These are phyloP conservation scores for Paramecium pentaurelia DNA, from an alignment of 73 alveolate genomes.

Conservation along the genomic window DNA sequence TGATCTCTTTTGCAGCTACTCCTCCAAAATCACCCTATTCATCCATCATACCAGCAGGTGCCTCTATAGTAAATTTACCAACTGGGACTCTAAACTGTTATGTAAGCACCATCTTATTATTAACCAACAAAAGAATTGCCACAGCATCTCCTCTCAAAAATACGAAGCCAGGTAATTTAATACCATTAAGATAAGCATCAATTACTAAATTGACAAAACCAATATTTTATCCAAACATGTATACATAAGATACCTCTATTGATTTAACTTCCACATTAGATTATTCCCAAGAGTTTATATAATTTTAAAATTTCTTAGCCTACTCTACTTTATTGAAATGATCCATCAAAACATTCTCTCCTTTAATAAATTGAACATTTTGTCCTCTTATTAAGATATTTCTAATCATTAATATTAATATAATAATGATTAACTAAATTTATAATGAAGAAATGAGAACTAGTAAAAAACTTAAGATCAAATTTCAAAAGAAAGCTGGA, in stretches of 20 bases:
- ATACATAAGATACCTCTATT: constrained; percentile 18
- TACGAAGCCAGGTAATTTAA: constrained; percentile 48
- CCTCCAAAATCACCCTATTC: constrained; percentile 56
- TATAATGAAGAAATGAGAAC: background rate
- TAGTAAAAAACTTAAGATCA: background rate
- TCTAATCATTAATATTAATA: background rate
- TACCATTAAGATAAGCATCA: constrained; percentile 48
- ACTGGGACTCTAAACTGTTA: constrained; percentile 54
- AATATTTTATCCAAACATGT: constrained; percentile 55
- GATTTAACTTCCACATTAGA: constrained; percentile 4
- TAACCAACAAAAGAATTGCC: constrained; percentile 30
- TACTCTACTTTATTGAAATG: constrained; percentile 1
- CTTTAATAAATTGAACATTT: background rate
- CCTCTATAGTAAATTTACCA: constrained; percentile 48
- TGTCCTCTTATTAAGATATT: background rate
- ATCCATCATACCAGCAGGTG: constrained; percentile 64
- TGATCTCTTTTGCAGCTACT: constrained; percentile 60
- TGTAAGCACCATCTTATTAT: constrained; percentile 37
- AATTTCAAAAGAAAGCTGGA: background rate
- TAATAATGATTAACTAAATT: background rate
- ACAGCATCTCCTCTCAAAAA: constrained; percentile 62
- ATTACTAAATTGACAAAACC: constrained; percentile 46
- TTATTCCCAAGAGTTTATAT: background rate
- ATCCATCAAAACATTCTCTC: constrained; percentile 3
- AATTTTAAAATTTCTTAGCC: constrained; percentile 39